phyloP scores from a whole-genome alignment of 1,284 basidiomycete genomes.

The Peniophora sp. region DNA sequence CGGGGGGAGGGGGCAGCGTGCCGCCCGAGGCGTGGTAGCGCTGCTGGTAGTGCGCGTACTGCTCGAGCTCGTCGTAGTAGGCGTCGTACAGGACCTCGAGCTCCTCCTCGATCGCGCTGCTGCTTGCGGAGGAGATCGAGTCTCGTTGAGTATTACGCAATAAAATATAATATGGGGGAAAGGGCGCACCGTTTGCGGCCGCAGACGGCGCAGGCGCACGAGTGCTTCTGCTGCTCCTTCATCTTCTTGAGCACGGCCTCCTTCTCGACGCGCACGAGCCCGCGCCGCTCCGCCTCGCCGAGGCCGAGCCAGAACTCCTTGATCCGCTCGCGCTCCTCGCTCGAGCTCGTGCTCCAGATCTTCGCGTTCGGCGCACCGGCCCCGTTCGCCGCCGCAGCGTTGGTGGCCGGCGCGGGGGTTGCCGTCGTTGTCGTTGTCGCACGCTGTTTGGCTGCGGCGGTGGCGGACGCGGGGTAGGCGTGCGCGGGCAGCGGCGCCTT shows the following conservation, averaged over 20 bases:
- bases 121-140: conserved; percentile 23
- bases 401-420: conserved; percentile 23
- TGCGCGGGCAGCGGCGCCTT: conserved; percentile 57
- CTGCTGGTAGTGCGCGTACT: conserved; percentile 96
- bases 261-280: conserved; percentile 94
- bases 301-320: conserved; percentile 96
- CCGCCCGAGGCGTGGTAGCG: conserved; percentile 83
- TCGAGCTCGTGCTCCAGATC: conserved; percentile 86
- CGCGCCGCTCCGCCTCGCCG: conserved; percentile 81
- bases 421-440: no score
- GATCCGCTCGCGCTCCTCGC: conserved; percentile 92
- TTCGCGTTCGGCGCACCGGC: conserved; percentile 39
- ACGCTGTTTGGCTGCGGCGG: conserved; percentile 63
- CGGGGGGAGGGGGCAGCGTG: conserved; percentile 83
- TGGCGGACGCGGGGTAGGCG: conserved; percentile 58
- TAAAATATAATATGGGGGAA: conserved; percentile 24
- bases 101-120: conserved; percentile 97
- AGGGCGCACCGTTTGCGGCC: conserved; percentile 84
- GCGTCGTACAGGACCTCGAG: conserved; percentile 98
- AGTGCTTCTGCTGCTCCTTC: conserved; percentile 98
- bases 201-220: conserved; percentile 94
- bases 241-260: conserved; percentile 95
- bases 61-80: conserved; percentile 99
- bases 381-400: conserved; percentile 32
- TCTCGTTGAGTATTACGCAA: conserved; percentile 3